Base-by-base conservation (phyloP, 2,329 filamentous ascomycete genomes). In the Curvularia sp. region DNA sequence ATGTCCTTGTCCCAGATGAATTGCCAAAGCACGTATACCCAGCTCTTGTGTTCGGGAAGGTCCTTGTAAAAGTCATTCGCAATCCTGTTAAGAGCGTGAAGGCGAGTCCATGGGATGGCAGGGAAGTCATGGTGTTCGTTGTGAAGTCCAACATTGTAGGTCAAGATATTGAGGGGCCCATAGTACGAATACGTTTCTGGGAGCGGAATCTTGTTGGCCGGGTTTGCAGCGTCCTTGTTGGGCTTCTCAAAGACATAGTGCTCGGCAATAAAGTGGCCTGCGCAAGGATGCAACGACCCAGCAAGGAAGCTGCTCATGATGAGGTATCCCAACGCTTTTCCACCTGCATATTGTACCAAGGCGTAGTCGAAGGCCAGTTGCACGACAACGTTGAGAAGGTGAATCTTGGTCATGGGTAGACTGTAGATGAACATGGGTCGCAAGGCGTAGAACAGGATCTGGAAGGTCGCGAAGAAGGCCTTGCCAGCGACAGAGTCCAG, bases 41-140 rank as follows among this genome's bases (percentile, higher is more conserved):
- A 99, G 83, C 92, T 97, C 74, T 88, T 86, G 74, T 98, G 94
- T 63, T 85, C 86, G 9, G 95, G 95, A 66, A 99, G 81, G 59
- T 91, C 90, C 64, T 89, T 87, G 79, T 99, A 99, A 75, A 97
- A 99, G 79, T 98, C 95, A 64, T 85, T 85, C 1, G 95, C 95
- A 56, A 96, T 90, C 63, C 87, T 80, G 73, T 93, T 88, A 53
- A 99, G 82, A 73, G 84, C 84, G 54, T 89, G 90, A 39, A 99
- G 84, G 31, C 90, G 85, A 9, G 93, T 97, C 95, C 95, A 99
- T 0, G 95, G 94, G 47, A 99, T 87, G 48, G 95, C 95, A 10
- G 95, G 95, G 80, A 99, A 99, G 78, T 99, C 95, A 78, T 99
- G 95, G 79, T 99, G 95, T 83, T 99, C 95, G 76, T 99, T 99